These are phyloP conservation scores for Arthrobotrys entomopaga DNA, from an alignment of 2,329 filamentous ascomycete species.

Conservation along the genomic window DNA sequence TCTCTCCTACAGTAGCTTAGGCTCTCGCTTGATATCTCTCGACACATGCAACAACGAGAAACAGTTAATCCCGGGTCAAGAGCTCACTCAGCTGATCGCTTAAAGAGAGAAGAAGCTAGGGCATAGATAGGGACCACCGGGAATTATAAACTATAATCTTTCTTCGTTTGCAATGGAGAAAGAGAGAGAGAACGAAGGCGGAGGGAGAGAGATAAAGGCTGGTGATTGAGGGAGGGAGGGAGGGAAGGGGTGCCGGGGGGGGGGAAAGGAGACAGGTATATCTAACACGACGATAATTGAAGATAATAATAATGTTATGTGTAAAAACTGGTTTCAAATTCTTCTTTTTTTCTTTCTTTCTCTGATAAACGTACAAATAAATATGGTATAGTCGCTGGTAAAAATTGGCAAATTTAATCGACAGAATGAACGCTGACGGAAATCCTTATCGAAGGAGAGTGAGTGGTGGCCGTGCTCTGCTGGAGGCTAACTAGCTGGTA, in stretches of 20 bases:
- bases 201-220: constrained; percentile 29
- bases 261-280: constrained; percentile 14
- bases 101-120: not conserved
- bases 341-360: constrained; percentile 20
- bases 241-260: too few species aligned
- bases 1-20: too few species aligned
- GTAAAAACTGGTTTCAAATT: constrained; percentile 50
- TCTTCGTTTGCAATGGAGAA: too few species aligned
- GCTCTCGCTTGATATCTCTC: too few species aligned
- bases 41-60: too few species aligned
- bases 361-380: constrained; percentile 50
- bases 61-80: constrained; percentile 20
- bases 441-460: too few species aligned
- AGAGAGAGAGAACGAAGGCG: not conserved
- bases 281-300: constrained; percentile 2
- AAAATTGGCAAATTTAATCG: constrained; percentile 1
- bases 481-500: not conserved
- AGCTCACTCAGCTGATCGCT: constrained; percentile 20
- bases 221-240: constrained; percentile 16
- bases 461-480: too few species aligned
- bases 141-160: constrained; percentile 17
- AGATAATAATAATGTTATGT: constrained; percentile 22
- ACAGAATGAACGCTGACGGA: constrained; percentile 9
- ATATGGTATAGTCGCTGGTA: not conserved
- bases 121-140: constrained; percentile 44